Conservation (phyloP, 1,284 basidiomycete genomes). For the Chalciporus sp. region DNA sequence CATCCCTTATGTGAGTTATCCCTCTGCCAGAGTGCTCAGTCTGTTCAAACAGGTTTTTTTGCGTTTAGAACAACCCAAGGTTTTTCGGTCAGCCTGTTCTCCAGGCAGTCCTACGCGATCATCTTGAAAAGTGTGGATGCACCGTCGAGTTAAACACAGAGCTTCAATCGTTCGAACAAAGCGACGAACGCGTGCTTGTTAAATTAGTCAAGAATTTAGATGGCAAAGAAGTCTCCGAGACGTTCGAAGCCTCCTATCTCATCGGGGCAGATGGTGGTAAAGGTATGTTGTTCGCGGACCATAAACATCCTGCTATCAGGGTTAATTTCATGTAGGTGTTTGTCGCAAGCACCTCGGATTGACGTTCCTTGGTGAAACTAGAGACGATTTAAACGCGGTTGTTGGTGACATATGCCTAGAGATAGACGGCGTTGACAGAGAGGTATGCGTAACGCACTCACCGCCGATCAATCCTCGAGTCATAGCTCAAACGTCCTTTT, state of each 20-base stretch:
- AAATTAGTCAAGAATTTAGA: constrained; percentile 23
- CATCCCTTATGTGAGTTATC: no score
- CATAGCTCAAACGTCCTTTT: no score
- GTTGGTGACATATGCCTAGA: constrained; percentile 37
- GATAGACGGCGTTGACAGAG: constrained; percentile 33
- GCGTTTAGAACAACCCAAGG: constrained; percentile 11
- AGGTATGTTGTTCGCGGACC: no score
- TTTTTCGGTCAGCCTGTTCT: constrained; percentile 36
- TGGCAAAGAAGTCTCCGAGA: background rate
- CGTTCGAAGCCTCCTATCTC: no score
- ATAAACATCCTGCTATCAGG: no score
- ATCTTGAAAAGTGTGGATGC: constrained; percentile 30
- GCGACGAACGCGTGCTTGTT: constrained; percentile 25
- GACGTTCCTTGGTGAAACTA: constrained; percentile 33
- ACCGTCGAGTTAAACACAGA: constrained; percentile 37
- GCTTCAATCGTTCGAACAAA: constrained; percentile 36
- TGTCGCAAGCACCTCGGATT: constrained; percentile 47
- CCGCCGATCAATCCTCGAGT: no score
- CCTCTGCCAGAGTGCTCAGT: background rate
- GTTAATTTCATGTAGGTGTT: constrained; percentile 2
- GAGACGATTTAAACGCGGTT: no score
- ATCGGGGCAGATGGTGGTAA: constrained; percentile 44
- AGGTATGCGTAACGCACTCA: no score
- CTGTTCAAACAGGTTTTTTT: background rate
- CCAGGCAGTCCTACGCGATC: constrained; percentile 35